A percentile compares a stretch with the other conserved stretches of the same genome.
These are phyloP conservation scores for Murraya paniculata DNA, from an alignment of 345 rosid species.

Conservation along the genomic window DNA sequence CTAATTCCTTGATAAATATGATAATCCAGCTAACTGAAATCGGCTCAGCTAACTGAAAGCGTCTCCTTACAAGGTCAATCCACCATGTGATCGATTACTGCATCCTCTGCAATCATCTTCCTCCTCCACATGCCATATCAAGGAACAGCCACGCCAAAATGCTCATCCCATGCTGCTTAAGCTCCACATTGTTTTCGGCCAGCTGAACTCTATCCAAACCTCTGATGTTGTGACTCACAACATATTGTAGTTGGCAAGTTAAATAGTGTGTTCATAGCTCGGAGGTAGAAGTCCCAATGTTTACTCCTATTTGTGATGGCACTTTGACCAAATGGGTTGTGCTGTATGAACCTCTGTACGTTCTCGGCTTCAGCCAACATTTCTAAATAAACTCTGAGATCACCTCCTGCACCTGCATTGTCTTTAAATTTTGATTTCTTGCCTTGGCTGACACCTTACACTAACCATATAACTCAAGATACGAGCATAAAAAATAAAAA, in stretches of 20 bases:
- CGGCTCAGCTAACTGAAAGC: neutral
- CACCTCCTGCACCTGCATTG: slow-evolving; percentile 61
- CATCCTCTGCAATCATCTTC: neutral
- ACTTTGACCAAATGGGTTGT: slow-evolving; percentile 70
- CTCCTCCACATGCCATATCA: neutral
- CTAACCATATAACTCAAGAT: neutral
- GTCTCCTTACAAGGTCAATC: neutral
- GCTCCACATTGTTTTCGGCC: neutral
- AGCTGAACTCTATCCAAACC: neutral
- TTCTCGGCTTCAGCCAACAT: slow-evolving; percentile 47
- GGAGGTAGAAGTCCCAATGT: slow-evolving; percentile 60
- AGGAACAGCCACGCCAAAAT: neutral
- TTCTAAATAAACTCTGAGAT: slow-evolving; percentile 65
- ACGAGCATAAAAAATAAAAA: neutral
- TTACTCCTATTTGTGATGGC: slow-evolving; percentile 51
- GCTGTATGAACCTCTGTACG: slow-evolving; percentile 55
- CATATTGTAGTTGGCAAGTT: neutral
- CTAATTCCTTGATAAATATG: neutral
- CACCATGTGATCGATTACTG: neutral
- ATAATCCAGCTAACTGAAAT: neutral
- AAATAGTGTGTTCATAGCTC: slow-evolving; percentile 25
- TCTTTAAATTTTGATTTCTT: neutral
- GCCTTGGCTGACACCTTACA: neutral
- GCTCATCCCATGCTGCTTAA: neutral
- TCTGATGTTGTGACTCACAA: neutral